Evolutionary conservation across 305 asterid genomes (phyloP), one percentile per base, ranked within the genome.

Genomic region (Fraxinus albicans): DNA sequence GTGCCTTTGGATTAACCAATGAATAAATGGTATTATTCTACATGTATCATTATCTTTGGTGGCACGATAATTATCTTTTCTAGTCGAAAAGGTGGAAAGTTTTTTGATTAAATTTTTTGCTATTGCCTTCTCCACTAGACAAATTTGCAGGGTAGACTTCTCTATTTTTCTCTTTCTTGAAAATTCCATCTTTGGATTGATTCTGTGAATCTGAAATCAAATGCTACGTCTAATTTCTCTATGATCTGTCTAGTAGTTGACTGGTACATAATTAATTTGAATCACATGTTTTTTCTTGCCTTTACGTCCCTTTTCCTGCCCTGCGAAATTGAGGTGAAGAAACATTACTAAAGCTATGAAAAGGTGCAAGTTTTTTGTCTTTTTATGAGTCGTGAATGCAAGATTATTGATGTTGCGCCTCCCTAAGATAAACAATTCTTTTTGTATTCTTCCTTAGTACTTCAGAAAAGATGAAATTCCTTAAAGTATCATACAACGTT

Each of bases 381-480:
- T 42, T 5, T 5, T 53, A 75, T 23, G 35, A 42, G 9, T 76
- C 44, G 40, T 38, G 29, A 27, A 25, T 25, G 0, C 27, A 25
- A 25, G 27, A 25, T 25, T 25, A 25, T 25, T 25, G 27, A 25
- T 25, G 27, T 25, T 25, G 27, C 27, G 27, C 0, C 27, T 25
- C 27, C 27, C 27, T 55, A 6, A 19, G 19, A 55, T 19, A 55
- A 27, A 0, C 1, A 9, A 23, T 55, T 53, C 21, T 15, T 53
- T 38, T 53, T n/a, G 33, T 31, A 31, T 31, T 31, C 33, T 29
- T 29, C 29, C 29, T 27, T 27, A 27, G 31, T 27, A 3, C 50
- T 42, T 53, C n/a, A 17, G 50, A 77, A 53, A 50, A 75, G 73
- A 60, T 78, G 75, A 78, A 78, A 34, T 34, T 78, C 42, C 23